Evolutionary conservation across 495 filamentous ascomycete species (phyloP), one percentile per base, ranked within the genome.

Genomic region (Hypoxylon crocopeplum): DNA sequence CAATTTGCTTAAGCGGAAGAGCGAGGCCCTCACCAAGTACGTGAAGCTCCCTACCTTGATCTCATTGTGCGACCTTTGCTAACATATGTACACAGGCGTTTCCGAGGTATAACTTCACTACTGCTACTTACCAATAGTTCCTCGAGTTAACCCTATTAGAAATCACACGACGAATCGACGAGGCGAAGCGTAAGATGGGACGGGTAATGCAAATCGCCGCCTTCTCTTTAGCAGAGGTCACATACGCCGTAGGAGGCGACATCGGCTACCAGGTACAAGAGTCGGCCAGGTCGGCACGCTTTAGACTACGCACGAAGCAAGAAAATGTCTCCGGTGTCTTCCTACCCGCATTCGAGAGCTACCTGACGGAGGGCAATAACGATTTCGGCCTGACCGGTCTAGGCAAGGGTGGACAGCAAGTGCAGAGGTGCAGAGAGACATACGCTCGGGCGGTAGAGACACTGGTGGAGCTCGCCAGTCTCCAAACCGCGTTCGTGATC

Each of bases 111-210:
- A 27, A 8, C 24, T 59, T 19, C 47, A 41, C 21, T 54, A 55
- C 47, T 15, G 2, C 45, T 1, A 21, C 20, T 20, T 13, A 5
- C n/a, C 10, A 38, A 10, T 19, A 19, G 34, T 34, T 34, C 32
- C 12, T 3, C 12, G 5, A 34, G 32, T 34, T 54, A 11, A 22
- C 8, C 12, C 6, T 15, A 13, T 5, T 56, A 90, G 94, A 98
- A 69, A 99, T 99, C 67, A 97, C 94, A 48, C 83, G 87, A 55
- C 91, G 94, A 51, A 98, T 99, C 76, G 94, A 98, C 78, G 93
- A 98, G 73, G 94, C 94, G 21, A 99, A 99, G 77, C 91, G 91
- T 59, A 99, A 99, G 80, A 99, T 99, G 94, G 94, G 94, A 36
- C 87, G 94, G 10, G 95, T 99, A 11, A 98, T 99, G 94, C 93